Evolutionary conservation across 2,329 filamentous ascomycete genomes (phyloP), one percentile per base, ranked within the genome.

Genomic region (Diaporthe eres): DNA sequence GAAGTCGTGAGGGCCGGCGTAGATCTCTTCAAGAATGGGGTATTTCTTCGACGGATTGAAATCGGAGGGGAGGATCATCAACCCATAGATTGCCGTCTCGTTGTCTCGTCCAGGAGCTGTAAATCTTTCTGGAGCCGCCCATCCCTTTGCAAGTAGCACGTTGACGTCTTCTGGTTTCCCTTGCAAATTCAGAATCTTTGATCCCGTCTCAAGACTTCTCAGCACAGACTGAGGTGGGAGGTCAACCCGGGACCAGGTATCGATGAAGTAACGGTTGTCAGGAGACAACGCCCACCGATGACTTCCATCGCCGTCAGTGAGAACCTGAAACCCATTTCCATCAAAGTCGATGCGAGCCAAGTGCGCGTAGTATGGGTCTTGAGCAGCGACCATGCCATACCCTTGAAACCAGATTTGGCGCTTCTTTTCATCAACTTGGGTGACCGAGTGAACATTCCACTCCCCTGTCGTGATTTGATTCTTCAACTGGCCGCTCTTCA

Each of bases 351-450:
- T 2, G 6, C 13, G n/a, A 19, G 58, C 58, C n/a, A 61, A 25
- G 58, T 61, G 58, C n/a, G 58, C 58, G 37, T 61, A 3, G 58
- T 61, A 61, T 1, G 58, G 37, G n/a, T 61, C 58, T 10, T 61
- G 58, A 10, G 2, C 58, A 19, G 6, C 58, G 6, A 17, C 37
- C 58, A 61, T 42, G 58, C 58, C 58, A 42, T 61, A 61, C 10
- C 37, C 58, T 44, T 19, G n/a, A 61, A 61, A 61, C 37, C 37
- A 61, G 7, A 61, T 6, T 13, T 19, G 58, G n/a, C 7, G 34
- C 0, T 19, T 42, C 58, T 61, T 6, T 37, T 28, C 58, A 3
- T 39, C 37, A 28, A 61, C n/a, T 25, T 44, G 37, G 22, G 58
- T 12, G 37, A 61, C 58, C 6, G 37, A 61, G 9, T 61, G 37